phyloP scores from a whole-genome alignment of 2,329 filamentous ascomycete species.

The Dactylella cylindrospora region DNA sequence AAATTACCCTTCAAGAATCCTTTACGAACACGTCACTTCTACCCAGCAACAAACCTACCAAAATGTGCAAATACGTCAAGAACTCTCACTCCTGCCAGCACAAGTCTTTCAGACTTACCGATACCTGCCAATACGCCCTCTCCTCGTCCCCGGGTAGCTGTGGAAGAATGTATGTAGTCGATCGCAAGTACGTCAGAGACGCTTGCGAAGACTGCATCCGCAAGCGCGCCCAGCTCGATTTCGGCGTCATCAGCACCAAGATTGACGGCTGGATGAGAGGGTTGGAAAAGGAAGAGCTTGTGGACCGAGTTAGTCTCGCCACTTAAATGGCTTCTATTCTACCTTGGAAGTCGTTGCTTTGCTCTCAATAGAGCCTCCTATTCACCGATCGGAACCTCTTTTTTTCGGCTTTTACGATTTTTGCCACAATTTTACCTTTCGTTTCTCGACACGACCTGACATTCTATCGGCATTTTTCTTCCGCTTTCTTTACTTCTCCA shows the following conservation, averaged over 20 bases:
- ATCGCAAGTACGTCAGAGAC: conserved; percentile 41
- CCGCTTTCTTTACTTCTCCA: too few relatives aligned
- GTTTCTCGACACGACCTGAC: too few relatives aligned
- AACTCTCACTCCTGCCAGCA: conserved; percentile 43
- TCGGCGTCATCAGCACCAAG: conserved; percentile 27
- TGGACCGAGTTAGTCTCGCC: conserved; percentile 30
- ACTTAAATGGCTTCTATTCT: conserved; percentile 8
- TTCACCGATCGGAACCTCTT: neutral
- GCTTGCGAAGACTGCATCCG: conserved; percentile 36
- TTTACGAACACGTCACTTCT: neutral
- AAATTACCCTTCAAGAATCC: neutral
- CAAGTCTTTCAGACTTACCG: conserved; percentile 34
- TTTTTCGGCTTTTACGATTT: too few relatives aligned
- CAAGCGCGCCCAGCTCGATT: conserved; percentile 36
- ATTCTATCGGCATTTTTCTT: too few relatives aligned
- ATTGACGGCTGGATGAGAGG: conserved; percentile 39
- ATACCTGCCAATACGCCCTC: conserved; percentile 39
- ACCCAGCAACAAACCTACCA: neutral
- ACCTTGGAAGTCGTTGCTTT: neutral
- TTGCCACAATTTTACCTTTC: too few relatives aligned
- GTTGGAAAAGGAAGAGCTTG: conserved; percentile 22
- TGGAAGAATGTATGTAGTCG: conserved; percentile 31
- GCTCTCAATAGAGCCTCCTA: neutral
- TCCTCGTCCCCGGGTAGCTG: conserved; percentile 38
- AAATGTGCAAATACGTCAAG: conserved; percentile 43